These are phyloP conservation scores for Cercospora sp. DNA, from an alignment of 2,329 filamentous ascomycete genomes.

Conservation along the genomic window DNA sequence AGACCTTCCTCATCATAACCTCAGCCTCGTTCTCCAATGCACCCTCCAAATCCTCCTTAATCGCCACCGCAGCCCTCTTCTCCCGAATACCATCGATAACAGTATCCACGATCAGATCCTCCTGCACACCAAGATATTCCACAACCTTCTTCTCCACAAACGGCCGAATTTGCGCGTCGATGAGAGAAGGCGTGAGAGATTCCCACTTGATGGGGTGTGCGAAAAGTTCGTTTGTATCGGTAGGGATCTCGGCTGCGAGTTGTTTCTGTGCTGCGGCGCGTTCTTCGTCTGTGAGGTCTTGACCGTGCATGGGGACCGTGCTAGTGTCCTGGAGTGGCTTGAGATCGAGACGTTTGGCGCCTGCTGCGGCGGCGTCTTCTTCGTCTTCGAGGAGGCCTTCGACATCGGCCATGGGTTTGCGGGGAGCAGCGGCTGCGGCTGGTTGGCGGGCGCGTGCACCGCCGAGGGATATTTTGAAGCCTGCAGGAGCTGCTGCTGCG, in stretches of 20 bases:
- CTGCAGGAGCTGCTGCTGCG: constrained; percentile 59
- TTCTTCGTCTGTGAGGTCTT: constrained; percentile 82
- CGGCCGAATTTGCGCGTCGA: constrained; percentile 82
- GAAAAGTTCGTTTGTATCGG: constrained; percentile 83
- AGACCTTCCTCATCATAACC: constrained; percentile 90
- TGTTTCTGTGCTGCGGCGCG: constrained; percentile 76
- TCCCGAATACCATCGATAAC: constrained; percentile 84
- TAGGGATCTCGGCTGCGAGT: constrained; percentile 86
- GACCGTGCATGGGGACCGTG: constrained; percentile 71
- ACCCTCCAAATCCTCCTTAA: constrained; percentile 85
- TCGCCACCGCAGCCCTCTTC: constrained; percentile 62
- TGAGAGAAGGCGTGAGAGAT: constrained; percentile 75
- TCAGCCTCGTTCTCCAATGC: constrained; percentile 94
- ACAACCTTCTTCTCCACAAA: constrained; percentile 99
- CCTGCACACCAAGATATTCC: constrained; percentile 92
- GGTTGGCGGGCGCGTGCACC: constrained; percentile 67
- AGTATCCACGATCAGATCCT: constrained; percentile 90
- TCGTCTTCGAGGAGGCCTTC: constrained; percentile 94
- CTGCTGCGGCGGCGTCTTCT: constrained; percentile 66
- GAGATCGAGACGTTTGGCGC: constrained; percentile 39
- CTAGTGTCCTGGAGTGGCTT: constrained; percentile 46
- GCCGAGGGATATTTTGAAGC: constrained; percentile 87
- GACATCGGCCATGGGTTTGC: constrained; percentile 74
- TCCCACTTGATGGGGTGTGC: constrained; percentile 93
- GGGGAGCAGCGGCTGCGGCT: constrained; percentile 31